Conservation (phyloP, 2,329 filamentous ascomycete genomes). For the Pseudogymnoascus sp. region DNA sequence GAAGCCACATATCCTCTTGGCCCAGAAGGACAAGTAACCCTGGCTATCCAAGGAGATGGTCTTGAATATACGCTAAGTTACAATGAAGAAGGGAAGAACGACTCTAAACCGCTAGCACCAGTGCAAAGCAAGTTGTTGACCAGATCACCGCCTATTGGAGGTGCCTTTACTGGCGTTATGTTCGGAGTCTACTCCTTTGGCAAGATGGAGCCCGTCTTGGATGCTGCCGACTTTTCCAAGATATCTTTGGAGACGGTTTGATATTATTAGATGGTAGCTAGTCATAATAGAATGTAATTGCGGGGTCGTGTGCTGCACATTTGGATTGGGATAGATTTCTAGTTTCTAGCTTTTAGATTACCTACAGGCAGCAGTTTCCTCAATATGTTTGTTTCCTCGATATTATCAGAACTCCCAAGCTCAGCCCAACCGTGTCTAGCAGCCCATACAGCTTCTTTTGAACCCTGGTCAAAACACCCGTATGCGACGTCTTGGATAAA, state of each 20-base stretch:
- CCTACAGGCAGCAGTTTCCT: neutral
- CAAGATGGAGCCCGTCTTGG: slow-evolving; percentile 17
- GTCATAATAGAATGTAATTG: neutral
- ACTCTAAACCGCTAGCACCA: neutral
- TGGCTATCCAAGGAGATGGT: slow-evolving; percentile 5
- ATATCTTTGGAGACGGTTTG: neutral
- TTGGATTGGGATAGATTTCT: neutral
- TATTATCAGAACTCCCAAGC: neutral
- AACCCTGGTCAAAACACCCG: slow-evolving; percentile 8
- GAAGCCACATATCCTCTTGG: neutral
- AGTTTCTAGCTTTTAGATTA: neutral
- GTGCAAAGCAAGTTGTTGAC: slow-evolving; percentile 14
- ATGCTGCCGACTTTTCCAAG: slow-evolving; percentile 14
- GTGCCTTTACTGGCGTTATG: slow-evolving; percentile 17
- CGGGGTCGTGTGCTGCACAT: neutral
- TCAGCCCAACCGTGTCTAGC: neutral
- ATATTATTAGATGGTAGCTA: neutral
- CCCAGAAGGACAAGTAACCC: neutral
- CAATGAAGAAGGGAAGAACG: neutral
- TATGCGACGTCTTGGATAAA: slow-evolving; percentile 14
- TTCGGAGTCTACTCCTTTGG: slow-evolving; percentile 17
- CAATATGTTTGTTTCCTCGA: slow-evolving; percentile 9
- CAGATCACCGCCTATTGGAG: slow-evolving; percentile 15
- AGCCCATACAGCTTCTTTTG: slow-evolving; percentile 12
- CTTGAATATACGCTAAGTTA: slow-evolving; percentile 4